Percentiles rank a stretch among this genome's conserved stretches.
Evolutionary conservation across 257 asterid species (phyloP).

Genomic region (Thymus mandschuricus): DNA sequence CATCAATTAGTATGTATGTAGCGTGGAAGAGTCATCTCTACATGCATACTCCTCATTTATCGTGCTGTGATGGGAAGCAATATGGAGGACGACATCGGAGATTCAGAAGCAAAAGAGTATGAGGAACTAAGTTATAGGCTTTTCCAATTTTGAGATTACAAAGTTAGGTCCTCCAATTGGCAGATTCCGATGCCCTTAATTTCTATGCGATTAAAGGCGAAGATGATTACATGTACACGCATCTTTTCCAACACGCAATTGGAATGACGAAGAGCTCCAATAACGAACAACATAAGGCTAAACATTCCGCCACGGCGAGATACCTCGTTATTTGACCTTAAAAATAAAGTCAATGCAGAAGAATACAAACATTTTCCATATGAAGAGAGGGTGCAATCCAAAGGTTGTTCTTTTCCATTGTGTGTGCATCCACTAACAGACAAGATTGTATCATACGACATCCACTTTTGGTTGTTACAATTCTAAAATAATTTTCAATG

Average conservation of each 20-base stretch:
- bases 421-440: too few species aligned
- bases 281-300: constrained; percentile 1
- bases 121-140: constrained; percentile 8
- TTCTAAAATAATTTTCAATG: constrained; percentile 47
- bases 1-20: too few species aligned
- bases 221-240: not conserved
- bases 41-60: too few species aligned
- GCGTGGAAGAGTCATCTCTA: too few species aligned
- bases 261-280: not conserved
- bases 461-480: constrained; percentile 72
- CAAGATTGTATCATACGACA: constrained; percentile 72
- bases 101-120: constrained; percentile 7
- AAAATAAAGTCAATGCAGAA: not conserved
- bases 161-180: not conserved
- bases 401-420: too few species aligned
- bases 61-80: too few species aligned
- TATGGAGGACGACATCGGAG: constrained; percentile 10
- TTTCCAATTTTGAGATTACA: constrained; percentile 5
- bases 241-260: constrained; percentile 20
- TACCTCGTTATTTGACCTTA: constrained; percentile 23
- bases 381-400: too few species aligned
- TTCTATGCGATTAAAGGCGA: not conserved
- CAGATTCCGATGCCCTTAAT: constrained; percentile 14
- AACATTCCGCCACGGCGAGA: constrained; percentile 24
- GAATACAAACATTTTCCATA: not conserved